Evolutionary conservation across 805 yeast species (phyloP).

Genomic region (Yamadazyma insecticola): DNA sequence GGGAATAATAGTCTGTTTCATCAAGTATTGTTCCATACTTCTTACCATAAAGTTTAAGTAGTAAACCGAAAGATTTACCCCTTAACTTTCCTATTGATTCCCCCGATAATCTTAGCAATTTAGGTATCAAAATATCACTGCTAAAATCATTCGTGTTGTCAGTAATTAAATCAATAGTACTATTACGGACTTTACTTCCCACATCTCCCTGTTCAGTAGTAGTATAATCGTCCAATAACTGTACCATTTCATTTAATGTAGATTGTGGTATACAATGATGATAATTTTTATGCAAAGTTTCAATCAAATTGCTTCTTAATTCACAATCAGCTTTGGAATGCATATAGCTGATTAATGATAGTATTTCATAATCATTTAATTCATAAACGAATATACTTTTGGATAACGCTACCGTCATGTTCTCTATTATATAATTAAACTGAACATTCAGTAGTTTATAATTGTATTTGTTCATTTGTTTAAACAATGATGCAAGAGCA

Average conservation of each 20-base stretch:
- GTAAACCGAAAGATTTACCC: constrained; percentile 32
- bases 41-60: constrained; percentile 18
- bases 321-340: constrained; percentile 25
- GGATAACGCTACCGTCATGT: constrained; percentile 22
- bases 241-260: constrained; percentile 12
- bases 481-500: too few relatives aligned
- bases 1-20: constrained; percentile 4
- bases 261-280: too few relatives aligned
- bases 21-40: too few relatives aligned
- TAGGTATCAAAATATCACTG: constrained; percentile 30
- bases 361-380: constrained; percentile 7
- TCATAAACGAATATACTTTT: constrained; percentile 26
- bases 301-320: constrained; percentile 21
- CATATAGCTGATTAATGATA: constrained; percentile 21
- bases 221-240: constrained; percentile 69
- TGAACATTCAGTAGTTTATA: constrained; percentile 1
- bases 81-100: constrained; percentile 62
- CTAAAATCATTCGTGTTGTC: constrained; percentile 15
- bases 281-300: constrained; percentile 12
- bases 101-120: constrained; percentile 56
- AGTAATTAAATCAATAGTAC: constrained; percentile 41
- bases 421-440: constrained; percentile 1
- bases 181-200: constrained; percentile 68
- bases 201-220: constrained; percentile 83
- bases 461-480: constrained; percentile 1